Percentiles rank a stretch among this genome's conserved stretches.
Conservation (phyloP, 148 eudicot species). For the Camellia sinensis region DNA sequence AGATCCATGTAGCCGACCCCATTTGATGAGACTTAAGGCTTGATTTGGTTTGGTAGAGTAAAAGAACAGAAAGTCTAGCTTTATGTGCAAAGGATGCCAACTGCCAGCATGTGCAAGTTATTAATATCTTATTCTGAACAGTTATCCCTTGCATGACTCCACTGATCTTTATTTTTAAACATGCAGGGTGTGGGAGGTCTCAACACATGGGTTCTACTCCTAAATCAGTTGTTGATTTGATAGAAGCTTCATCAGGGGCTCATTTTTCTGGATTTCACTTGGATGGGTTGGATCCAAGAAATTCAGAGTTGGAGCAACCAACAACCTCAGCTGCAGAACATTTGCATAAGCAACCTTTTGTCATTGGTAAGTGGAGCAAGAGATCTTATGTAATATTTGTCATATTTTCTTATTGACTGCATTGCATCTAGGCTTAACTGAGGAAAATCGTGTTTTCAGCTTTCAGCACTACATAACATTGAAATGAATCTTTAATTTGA, state of each 20-base stretch:
- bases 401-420: neutral
- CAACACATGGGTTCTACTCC: constrained; percentile 57
- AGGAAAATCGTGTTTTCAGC: neutral
- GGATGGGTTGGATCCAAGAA: constrained; percentile 45
- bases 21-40: too few species aligned
- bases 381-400: neutral
- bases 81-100: neutral
- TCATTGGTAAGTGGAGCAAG: constrained; percentile 57
- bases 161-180: neutral
- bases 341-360: constrained; percentile 76
- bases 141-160: neutral
- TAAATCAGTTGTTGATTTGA: constrained; percentile 63
- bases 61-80: neutral
- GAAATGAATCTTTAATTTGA: neutral
- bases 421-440: neutral
- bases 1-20: too few species aligned
- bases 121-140: neutral
- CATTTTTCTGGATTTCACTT: constrained; percentile 97
- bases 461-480: neutral
- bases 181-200: constrained; percentile 18
- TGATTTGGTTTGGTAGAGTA: neutral
- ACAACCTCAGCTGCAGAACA: constrained; percentile 62
- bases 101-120: neutral
- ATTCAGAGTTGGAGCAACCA: constrained; percentile 53
- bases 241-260: constrained; percentile 80